Evolutionary conservation across 75 land plant genomes (phyloP).

Genomic region (Pseudotsuga menziesii): DNA sequence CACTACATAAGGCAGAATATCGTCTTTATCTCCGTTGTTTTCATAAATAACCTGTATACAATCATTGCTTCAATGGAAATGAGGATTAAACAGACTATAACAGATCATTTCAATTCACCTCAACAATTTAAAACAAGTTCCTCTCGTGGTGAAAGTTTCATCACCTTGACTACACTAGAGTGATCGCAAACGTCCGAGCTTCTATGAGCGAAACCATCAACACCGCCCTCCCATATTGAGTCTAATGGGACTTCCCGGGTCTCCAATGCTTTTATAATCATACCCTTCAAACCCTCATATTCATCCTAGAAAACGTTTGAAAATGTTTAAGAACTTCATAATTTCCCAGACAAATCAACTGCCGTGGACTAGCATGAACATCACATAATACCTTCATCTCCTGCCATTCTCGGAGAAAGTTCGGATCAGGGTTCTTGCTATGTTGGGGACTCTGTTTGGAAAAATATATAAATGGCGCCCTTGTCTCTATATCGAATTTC

Average conservation of each 20-base stretch:
- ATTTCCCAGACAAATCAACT: not conserved
- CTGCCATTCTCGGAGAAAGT: conserved; percentile 19
- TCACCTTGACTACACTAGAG: conserved; percentile 3
- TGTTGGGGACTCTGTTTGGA: not conserved
- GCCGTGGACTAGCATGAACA: not conserved
- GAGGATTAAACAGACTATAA: not conserved
- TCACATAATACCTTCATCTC: conserved; percentile 19
- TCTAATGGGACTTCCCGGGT: not conserved
- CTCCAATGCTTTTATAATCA: conserved; percentile 1
- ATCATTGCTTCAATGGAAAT: not conserved
- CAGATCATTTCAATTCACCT: not conserved
- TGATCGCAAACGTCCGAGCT: conserved; percentile 1
- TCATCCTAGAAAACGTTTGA: not conserved
- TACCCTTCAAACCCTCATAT: not conserved
- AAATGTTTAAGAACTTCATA: not conserved
- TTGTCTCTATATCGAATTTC: conserved; percentile 18
- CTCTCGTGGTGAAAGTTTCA: not conserved
- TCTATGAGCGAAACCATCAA: conserved; percentile 4
- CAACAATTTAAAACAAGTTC: not conserved
- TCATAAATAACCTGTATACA: conserved; percentile 4
- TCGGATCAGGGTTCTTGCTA: not conserved
- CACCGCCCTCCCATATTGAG: not conserved
- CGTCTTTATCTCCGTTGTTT: not conserved
- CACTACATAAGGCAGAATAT: conserved; percentile 32
- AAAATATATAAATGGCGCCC: conserved; percentile 37